Percentiles rank a stretch among this genome's conserved stretches.
Evolutionary conservation across 768 basidiomycete species (phyloP).

Genomic region (Tricholoma bakamatsutake): DNA sequence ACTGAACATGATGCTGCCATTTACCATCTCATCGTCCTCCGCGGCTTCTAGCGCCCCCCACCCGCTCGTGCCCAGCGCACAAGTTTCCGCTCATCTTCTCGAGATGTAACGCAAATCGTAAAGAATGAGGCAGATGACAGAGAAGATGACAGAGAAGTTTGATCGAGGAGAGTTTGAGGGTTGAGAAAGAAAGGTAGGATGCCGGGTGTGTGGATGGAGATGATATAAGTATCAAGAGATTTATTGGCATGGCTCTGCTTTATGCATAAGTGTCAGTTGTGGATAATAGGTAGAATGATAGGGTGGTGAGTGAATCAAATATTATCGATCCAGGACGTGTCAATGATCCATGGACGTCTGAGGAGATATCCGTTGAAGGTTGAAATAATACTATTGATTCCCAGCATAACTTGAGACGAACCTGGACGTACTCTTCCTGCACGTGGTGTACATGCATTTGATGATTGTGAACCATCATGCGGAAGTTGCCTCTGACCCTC

Average conservation of each 20-base stretch:
- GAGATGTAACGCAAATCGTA: conserved; percentile 18
- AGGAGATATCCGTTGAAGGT: too few species aligned
- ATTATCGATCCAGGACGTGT: too few species aligned
- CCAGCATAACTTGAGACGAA: neutral
- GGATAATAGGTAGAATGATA: too few species aligned
- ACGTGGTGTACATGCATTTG: neutral
- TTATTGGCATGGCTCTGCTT: conserved; percentile 11
- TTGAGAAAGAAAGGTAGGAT: conserved; percentile 13
- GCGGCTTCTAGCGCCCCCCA: conserved; percentile 29
- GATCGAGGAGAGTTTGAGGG: conserved; percentile 13
- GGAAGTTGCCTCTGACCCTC: too few species aligned
- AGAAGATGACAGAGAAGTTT: too few species aligned
- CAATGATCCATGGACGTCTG: too few species aligned
- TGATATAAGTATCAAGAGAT: conserved; percentile 14
- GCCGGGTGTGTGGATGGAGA: conserved; percentile 23
- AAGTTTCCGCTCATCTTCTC: conserved; percentile 34
- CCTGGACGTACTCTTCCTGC: conserved; percentile 4
- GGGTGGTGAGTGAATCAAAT: too few species aligned
- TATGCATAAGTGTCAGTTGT: neutral
- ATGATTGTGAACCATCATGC: neutral
- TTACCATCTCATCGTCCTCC: too few species aligned
- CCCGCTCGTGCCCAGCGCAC: conserved; percentile 44
- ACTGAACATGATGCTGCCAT: too few species aligned
- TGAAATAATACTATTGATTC: too few species aligned
- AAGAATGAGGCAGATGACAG: conserved; percentile 13